phyloP scores from a whole-genome alignment of 2,329 filamentous ascomycete genomes.

The Bipolaris victoriae region DNA sequence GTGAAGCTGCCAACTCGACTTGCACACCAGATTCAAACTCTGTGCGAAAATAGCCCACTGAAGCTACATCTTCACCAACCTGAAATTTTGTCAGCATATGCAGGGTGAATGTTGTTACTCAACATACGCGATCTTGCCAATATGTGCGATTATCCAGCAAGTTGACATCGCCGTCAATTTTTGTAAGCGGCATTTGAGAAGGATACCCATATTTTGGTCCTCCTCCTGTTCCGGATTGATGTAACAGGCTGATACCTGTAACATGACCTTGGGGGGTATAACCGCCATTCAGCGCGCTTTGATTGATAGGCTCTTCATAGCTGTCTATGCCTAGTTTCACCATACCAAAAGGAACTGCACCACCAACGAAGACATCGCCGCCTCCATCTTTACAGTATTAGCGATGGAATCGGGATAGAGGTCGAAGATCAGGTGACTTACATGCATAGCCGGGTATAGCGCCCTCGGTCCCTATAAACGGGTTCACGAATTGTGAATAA shows the following conservation, averaged over 20 bases:
- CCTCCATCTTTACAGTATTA: conserved; percentile 41
- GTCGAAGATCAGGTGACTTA: conserved; percentile 1
- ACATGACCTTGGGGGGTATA: conserved; percentile 51
- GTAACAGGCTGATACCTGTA: conserved; percentile 50
- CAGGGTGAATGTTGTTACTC: rapidly evolving
- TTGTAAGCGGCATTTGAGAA: conserved; percentile 51
- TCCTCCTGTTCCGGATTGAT: conserved; percentile 48
- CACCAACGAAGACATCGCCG: conserved; percentile 50
- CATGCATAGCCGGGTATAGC: conserved; percentile 50
- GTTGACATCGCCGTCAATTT: conserved; percentile 50
- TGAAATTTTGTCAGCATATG: conserved; percentile 10
- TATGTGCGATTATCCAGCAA: conserved; percentile 52
- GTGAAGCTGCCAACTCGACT: conserved; percentile 45
- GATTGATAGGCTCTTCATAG: conserved; percentile 44
- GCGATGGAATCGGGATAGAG: not conserved
- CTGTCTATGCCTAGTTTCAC: conserved; percentile 52
- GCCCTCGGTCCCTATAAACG: conserved; percentile 57
- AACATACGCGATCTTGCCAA: conserved; percentile 47
- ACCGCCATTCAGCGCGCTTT: conserved; percentile 49
- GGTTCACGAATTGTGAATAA: conserved; percentile 51
- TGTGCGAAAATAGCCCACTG: conserved; percentile 48
- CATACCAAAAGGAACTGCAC: conserved; percentile 49
- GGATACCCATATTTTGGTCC: conserved; percentile 51
- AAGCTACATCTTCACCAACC: conserved; percentile 40
- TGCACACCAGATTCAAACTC: conserved; percentile 43